Base-by-base conservation (phyloP, 345 rosid species). In the Rhodamnia argentea region DNA sequence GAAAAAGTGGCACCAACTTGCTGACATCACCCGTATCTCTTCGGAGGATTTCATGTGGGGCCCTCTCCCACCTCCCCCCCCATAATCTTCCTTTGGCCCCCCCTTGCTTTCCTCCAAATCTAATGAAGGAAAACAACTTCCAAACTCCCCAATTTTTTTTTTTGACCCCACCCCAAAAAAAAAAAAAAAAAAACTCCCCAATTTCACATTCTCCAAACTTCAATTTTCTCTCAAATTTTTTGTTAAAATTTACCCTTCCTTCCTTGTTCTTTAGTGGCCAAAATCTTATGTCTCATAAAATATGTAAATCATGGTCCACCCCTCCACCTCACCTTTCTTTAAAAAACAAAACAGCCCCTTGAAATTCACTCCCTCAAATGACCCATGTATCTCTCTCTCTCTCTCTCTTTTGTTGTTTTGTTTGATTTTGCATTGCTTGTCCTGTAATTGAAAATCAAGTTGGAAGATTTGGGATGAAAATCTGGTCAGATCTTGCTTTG, bases 11-110 rank as follows among this genome's bases (percentile, higher is more conserved):
- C 87, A 86, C 56, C 87, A 58, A 58, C 78, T 86, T 86, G 93
- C 92, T 92, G 85, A 93, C 96, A 88, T 92, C 94, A 91, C 89
- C 89, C 83, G 93, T 91, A 95, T 95, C 96, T 93, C 88, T 90
- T n/a, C 29, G 24, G 88, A 32, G 86, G 93, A 94, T 95, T 94
- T 94, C 82, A 84, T 52, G 87, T 93, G 95, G 90, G 70, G 94
- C 94, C 87, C 83, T 32, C 37, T 32, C 37, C 42, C 83, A 22
- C 52, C 52, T 20, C 57, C 22, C 83, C 22, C 83, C 26, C 16
- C 27, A 18, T 32, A 1, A 23, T 52, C 76, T 81, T 81, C 87
- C 76, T 57, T 58, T 85, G n/a, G 85, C 87, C 83, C 53, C 56
- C 81, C 37, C 58, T 62, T 83, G 40, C 56, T 16, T 26, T 83